A percentile compares a stretch with the other conserved stretches of the same genome.
phyloP scores from a whole-genome alignment of 2,329 filamentous ascomycete species.

The Cryphonectria naterciae region DNA sequence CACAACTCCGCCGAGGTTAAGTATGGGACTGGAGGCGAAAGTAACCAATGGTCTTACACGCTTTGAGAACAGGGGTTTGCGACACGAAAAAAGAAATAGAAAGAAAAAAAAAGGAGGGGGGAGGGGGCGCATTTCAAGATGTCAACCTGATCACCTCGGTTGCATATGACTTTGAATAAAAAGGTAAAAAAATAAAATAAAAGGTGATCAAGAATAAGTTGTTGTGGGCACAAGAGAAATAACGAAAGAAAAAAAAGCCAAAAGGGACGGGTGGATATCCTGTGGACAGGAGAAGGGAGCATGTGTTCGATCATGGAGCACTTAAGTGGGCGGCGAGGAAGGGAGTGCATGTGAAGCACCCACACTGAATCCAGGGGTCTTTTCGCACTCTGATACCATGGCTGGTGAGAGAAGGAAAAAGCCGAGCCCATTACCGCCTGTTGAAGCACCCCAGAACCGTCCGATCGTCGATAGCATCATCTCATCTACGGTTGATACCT shows the following conservation, averaged over 20 bases:
- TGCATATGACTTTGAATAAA: background rate
- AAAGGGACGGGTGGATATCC: background rate
- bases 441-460: background rate
- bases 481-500: background rate
- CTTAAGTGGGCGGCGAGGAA: background rate
- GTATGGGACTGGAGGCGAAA: background rate
- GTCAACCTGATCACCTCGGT: background rate
- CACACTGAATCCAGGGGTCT: background rate
- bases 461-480: background rate
- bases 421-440: background rate
- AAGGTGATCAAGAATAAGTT: background rate
- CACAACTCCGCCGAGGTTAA: background rate
- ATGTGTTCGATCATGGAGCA: background rate
- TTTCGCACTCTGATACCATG: background rate
- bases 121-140: background rate
- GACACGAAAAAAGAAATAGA: too few species aligned
- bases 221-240: background rate
- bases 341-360: background rate
- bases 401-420: background rate
- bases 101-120: background rate
- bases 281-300: background rate
- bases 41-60: constrained; percentile 22
- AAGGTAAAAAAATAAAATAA: background rate
- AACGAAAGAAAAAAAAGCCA: background rate
- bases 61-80: constrained; percentile 2